phyloP scores from a whole-genome alignment of 352 stramenopile genomes.

The Lagenidium sp. region DNA sequence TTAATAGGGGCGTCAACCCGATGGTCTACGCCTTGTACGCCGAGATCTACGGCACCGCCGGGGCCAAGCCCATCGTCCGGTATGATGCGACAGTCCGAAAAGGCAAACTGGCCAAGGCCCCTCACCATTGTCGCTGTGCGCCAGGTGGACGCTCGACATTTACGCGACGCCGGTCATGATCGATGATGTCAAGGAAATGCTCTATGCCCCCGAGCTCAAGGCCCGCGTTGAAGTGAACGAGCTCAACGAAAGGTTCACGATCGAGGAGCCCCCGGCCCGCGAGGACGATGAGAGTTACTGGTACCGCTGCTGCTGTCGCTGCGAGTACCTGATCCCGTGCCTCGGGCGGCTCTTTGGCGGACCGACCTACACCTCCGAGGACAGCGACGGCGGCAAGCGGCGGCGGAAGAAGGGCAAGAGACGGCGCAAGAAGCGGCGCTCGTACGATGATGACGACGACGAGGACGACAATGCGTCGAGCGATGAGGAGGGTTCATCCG shows the following conservation, averaged over 20 bases:
- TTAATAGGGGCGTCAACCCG: slow-evolving; percentile 51
- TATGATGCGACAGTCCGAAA: no score
- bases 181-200: slow-evolving; percentile 66
- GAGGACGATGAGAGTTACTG: slow-evolving; percentile 32
- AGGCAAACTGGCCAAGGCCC: no score
- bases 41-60: slow-evolving; percentile 60
- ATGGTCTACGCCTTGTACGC: slow-evolving; percentile 71
- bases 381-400: slow-evolving; percentile 19
- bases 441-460: slow-evolving; percentile 29
- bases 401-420: slow-evolving; percentile 14
- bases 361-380: slow-evolving; percentile 48
- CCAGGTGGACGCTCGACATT: slow-evolving; percentile 69
- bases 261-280: slow-evolving; percentile 13
- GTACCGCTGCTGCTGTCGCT: slow-evolving; percentile 68
- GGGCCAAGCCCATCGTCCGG: slow-evolving; percentile 55
- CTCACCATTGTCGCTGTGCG: no score
- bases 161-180: slow-evolving; percentile 72
- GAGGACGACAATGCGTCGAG: slow-evolving; percentile 12
- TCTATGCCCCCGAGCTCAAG: slow-evolving; percentile 48
- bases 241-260: slow-evolving; percentile 49
- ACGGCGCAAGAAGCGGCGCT: slow-evolving; percentile 15
- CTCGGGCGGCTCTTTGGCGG: slow-evolving; percentile 51
- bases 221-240: slow-evolving; percentile 52
- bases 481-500: slow-evolving; percentile 18
- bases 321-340: slow-evolving; percentile 66